A percentile compares a stretch with the other conserved stretches of the same genome.
Conservation (phyloP, 306 rosid species). For the Vicia villosa region DNA sequence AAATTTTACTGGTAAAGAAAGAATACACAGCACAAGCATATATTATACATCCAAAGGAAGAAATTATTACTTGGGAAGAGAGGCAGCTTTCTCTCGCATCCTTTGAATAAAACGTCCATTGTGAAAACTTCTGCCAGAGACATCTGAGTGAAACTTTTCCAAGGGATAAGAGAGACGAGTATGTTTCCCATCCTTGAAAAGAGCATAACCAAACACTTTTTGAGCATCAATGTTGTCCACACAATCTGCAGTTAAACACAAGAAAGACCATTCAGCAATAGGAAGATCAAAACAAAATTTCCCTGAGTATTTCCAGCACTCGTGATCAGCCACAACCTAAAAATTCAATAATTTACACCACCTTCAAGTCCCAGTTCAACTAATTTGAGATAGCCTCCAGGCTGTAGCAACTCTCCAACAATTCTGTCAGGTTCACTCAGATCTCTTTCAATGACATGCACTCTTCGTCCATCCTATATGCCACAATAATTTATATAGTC, state of each 20-base stretch:
- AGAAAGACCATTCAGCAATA: slow-evolving; percentile 20
- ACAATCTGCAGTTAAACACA: slow-evolving; percentile 65
- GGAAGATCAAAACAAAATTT: slow-evolving; percentile 3
- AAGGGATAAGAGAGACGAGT: slow-evolving; percentile 86
- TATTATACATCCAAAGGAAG: slow-evolving; percentile 28
- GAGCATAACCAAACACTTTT: slow-evolving; percentile 89
- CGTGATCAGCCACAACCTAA: slow-evolving; percentile 2
- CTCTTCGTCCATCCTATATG: slow-evolving; percentile 86
- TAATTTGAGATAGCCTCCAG: slow-evolving; percentile 96
- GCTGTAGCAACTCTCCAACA: slow-evolving; percentile 94
- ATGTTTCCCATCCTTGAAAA: slow-evolving; percentile 90
- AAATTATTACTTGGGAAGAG: slow-evolving; percentile 75
- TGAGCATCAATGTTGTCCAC: slow-evolving; percentile 87
- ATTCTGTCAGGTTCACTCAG: slow-evolving; percentile 91
- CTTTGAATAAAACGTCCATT: slow-evolving; percentile 97
- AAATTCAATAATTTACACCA: slow-evolving; percentile 29
- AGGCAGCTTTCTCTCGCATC: slow-evolving; percentile 87
- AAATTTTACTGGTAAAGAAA: slow-evolving; percentile 7
- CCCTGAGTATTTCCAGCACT: background rate
- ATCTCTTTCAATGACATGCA: slow-evolving; percentile 89
- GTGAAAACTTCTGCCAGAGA: slow-evolving; percentile 96
- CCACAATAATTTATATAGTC: slow-evolving; percentile 20
- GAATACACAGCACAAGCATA: slow-evolving; percentile 19
- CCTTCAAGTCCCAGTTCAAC: slow-evolving; percentile 95
- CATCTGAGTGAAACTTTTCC: slow-evolving; percentile 88